Evolutionary conservation across 805 yeast genomes (phyloP), one percentile per base, ranked within the genome.

Genomic region (Candida maltosa): DNA sequence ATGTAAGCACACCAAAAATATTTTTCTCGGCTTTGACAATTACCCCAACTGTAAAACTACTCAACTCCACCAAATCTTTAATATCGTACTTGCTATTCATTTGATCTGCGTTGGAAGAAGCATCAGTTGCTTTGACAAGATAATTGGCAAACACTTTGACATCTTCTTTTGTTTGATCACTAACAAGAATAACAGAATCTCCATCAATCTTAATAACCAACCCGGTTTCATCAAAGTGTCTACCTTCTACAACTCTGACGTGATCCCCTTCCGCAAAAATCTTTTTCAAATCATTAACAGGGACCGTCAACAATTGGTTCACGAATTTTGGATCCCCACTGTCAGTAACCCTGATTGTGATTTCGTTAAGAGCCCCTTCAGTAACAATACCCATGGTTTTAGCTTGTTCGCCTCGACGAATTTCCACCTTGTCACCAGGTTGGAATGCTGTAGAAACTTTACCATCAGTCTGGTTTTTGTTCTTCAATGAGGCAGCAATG

Each of bases 401-500:
- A 30, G 89, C 79, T 62, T 89, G 97, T 63, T 93, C 98, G 56
- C 98, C 98, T 45, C 80, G 78, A 34, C 85, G 73, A 32, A 93
- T 85, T 61, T 89, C 96, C 31, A 93, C 96, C 47, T 85, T 76
- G 58, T 93, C 98, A 47, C 96, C 97, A 5, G 94, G 87, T 58
- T 87, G 96, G 67, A 89, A 91, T 6, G 66, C 58, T 23, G 63
- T 54, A 8, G 62, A 52, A 29, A 48, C 50, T 17, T 53, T 52
- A 4, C 42, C 49, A 12, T 52, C 60, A 17, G 47, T 41, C 23
- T 48, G 46, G 31, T 54, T 58, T 45, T 60, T 60, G 44, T 76
- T 76, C 54, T 86, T 86, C 47, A 93, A 70, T n/a, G 87, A 77
- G 43, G 88, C 87, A 1, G 96, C 93, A 46, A 93, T 79, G 0